Percentiles rank a stretch among this genome's conserved stretches.
Evolutionary conservation across 495 filamentous ascomycete genomes (phyloP).

Genomic region (Pyronema omphalodes): DNA sequence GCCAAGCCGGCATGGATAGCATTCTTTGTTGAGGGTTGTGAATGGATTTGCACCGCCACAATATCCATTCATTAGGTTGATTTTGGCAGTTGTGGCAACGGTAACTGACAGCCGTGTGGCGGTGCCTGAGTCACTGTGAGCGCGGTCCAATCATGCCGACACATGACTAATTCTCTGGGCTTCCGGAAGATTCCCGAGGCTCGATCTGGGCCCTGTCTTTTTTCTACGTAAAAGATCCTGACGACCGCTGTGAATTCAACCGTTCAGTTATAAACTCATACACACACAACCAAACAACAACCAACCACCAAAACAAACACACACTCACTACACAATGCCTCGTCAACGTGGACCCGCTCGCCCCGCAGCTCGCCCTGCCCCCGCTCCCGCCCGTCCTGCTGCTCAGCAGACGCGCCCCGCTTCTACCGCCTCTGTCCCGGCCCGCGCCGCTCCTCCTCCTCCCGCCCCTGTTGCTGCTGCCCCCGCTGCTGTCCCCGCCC

Average conservation of each 20-base stretch:
- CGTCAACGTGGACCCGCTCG: conserved; percentile 56
- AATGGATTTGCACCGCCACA: too few relatives aligned
- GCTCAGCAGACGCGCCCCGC: conserved; percentile 43
- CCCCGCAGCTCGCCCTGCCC: conserved; percentile 44
- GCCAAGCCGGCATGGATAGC: too few relatives aligned
- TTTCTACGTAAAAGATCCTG: background rate
- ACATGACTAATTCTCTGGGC: background rate
- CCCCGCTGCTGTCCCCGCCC: conserved; percentile 24
- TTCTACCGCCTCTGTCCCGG: conserved; percentile 43
- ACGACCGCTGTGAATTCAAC: background rate
- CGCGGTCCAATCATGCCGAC: background rate
- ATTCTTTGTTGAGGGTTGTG: too few relatives aligned
- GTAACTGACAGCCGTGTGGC: too few relatives aligned
- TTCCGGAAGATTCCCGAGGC: conserved; percentile 2
- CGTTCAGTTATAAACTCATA: background rate
- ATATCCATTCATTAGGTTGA: too few relatives aligned
- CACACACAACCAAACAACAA: background rate
- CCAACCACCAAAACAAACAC: conserved; percentile 10
- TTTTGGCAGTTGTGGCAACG: too few relatives aligned
- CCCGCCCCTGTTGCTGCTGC: conserved; percentile 29
- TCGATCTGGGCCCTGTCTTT: background rate
- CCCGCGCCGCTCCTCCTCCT: conserved; percentile 29
- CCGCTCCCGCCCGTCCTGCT: conserved; percentile 39
- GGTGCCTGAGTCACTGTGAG: too few relatives aligned
- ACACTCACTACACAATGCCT: conserved; percentile 40